Evolutionary conservation across 2,329 filamentous ascomycete genomes (phyloP).

Genomic region (Aspergillus floridensis): DNA sequence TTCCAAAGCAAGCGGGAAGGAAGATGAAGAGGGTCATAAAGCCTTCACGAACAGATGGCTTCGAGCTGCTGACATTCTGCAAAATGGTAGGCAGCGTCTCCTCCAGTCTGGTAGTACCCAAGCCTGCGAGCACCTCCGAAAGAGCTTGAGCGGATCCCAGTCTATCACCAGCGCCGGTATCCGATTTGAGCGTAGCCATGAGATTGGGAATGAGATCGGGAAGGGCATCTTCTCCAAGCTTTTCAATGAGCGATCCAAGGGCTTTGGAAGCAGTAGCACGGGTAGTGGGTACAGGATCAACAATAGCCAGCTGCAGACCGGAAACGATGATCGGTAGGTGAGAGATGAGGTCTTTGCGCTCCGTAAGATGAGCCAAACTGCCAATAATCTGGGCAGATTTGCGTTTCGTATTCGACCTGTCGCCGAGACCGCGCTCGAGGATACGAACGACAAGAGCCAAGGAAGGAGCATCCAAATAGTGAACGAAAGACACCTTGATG

Average conservation of each 20-base stretch:
- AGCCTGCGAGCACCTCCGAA: slow-evolving; percentile 89
- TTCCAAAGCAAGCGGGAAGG: slow-evolving; percentile 96
- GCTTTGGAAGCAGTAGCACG: slow-evolving; percentile 95
- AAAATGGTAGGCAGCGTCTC: slow-evolving; percentile 95
- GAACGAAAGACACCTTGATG: slow-evolving; percentile 97
- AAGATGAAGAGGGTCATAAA: slow-evolving; percentile 99
- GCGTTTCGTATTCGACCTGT: slow-evolving; percentile 90
- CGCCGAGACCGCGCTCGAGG: slow-evolving; percentile 83
- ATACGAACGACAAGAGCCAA: slow-evolving; percentile 93
- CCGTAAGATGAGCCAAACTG: slow-evolving; percentile 92
- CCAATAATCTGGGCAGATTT: slow-evolving; percentile 98
- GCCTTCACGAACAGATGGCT: slow-evolving; percentile 86
- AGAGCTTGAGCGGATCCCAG: slow-evolving; percentile 95
- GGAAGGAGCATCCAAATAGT: slow-evolving; percentile 97
- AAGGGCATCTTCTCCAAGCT: slow-evolving; percentile 92
- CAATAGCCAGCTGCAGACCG: slow-evolving; percentile 81
- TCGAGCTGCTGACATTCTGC: slow-evolving; percentile 90
- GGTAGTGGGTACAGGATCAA: slow-evolving; percentile 95
- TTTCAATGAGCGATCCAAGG: slow-evolving; percentile 93
- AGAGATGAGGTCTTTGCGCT: slow-evolving; percentile 86
- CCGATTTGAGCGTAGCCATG: slow-evolving; percentile 96
- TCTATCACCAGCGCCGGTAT: slow-evolving; percentile 92
- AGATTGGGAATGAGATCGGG: slow-evolving; percentile 96
- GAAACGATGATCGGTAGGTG: slow-evolving; percentile 91
- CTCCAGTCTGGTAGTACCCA: slow-evolving; percentile 88